Base-by-base conservation (phyloP, 306 rosid genomes). In the Cucurbita moschata region DNA sequence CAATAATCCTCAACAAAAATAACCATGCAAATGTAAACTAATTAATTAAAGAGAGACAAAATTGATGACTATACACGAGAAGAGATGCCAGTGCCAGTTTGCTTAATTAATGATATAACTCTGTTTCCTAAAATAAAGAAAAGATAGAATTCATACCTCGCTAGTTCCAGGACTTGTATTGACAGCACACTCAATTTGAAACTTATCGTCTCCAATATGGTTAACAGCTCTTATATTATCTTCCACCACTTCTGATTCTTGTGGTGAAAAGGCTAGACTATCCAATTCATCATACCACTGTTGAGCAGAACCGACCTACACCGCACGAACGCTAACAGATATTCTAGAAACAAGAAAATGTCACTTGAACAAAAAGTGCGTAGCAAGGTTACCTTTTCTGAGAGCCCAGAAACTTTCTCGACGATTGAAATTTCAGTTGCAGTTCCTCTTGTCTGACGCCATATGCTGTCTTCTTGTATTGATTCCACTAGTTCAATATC, bases 361-460 rank as follows among this genome's bases (percentile, higher is more conserved):
- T 74, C 63, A 54, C n/a, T 54, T n/a, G 64, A 54, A 68, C 73
- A 40, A 72, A 39, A 38, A 0, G 18, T 23, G 39, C 46, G 18
- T 30, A 79, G 40, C 54, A 43, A 19, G 54, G 26, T 70, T 35
- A 86, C 96, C 98, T 93, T 88, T 16, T 88, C 84, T 12, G 80
- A 58, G 50, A 88, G 78, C 73, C 77, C 85, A 42, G 87, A 85
- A 54, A 10, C 66, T 62, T 82, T 82, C 74, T 88, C 91, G 63
- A 76, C 42, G 62, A 70, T 85, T 23, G 83, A 83, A 62, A 82
- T 77, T 84, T 87, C 91, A 71, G 79, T 67, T 75, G 94, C 94
- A 58, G 96, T 83, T 65, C 98, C 98, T 78, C 97, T 88, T 72
- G 92, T 87, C 75, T 86, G 94, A 67, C 86, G 76, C 98, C 98